Conservation (phyloP, 768 basidiomycete species). For the Gautieria morchelliformis region DNA sequence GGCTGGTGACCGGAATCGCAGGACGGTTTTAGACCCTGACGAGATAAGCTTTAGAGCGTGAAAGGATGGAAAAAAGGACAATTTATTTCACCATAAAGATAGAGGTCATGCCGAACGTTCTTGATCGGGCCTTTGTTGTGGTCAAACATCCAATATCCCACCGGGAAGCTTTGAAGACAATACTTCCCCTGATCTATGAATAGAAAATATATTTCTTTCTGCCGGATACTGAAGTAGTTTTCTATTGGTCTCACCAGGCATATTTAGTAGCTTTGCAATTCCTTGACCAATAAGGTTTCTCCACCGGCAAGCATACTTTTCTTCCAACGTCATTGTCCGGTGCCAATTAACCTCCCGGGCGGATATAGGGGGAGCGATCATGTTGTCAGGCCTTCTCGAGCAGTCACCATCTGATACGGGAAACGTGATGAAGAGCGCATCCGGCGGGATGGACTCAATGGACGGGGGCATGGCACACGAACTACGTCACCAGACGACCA, state of each 20-base stretch:
- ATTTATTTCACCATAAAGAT: conserved; percentile 53
- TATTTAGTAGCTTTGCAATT: conserved; percentile 1
- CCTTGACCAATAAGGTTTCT: not conserved
- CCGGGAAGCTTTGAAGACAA: conserved; percentile 53
- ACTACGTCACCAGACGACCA: not conserved
- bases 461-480: not conserved
- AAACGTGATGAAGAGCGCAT: conserved; percentile 1
- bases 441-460: not conserved
- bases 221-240: not conserved
- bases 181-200: not conserved
- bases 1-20: conserved; percentile 65
- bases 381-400: not conserved
- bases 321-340: not conserved
- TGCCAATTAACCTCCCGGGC: conserved; percentile 2
- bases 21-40: conserved; percentile 32
- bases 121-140: conserved; percentile 56
- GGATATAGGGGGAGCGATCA: not conserved
- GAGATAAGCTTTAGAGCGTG: not conserved
- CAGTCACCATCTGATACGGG: not conserved
- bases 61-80: not conserved
- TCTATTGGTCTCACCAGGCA: not conserved
- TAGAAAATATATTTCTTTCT: not conserved
- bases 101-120: conserved; percentile 63
- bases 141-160: conserved; percentile 60
- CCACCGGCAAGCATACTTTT: conserved; percentile 1